Percentiles rank a stretch among this genome's conserved stretches.
These are phyloP conservation scores for Alternaria metachromatica DNA, from an alignment of 2,329 filamentous ascomycete species.

Conservation along the genomic window DNA sequence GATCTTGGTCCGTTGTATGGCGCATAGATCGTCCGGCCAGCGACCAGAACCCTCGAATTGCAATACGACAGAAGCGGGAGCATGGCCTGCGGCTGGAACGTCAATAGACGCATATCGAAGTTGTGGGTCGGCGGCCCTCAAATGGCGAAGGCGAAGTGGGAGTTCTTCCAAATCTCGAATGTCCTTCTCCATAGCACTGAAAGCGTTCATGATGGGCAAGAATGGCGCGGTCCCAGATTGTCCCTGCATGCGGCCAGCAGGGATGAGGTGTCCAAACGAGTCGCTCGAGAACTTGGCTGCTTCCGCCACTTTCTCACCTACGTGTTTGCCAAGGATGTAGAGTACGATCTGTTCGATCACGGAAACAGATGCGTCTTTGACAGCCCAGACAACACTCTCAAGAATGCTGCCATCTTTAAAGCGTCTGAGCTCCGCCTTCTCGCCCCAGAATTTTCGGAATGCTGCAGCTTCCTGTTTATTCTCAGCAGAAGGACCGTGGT, in stretches of 20 bases:
- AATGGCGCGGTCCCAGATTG: conserved; percentile 63
- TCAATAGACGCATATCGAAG: conserved; percentile 75
- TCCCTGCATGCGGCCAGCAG: conserved; percentile 42
- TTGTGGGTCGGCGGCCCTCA: conserved; percentile 74
- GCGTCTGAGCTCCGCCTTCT: conserved; percentile 87
- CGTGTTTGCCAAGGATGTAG: conserved; percentile 73
- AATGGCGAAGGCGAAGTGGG: conserved; percentile 83
- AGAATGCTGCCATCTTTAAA: conserved; percentile 96
- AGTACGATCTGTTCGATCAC: conserved; percentile 81
- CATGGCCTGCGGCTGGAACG: conserved; percentile 56
- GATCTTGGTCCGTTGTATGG: conserved; percentile 92
- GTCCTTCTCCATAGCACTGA: conserved; percentile 75
- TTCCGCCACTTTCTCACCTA: conserved; percentile 65
- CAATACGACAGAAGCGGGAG: conserved; percentile 77
- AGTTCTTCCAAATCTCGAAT: conserved; percentile 80
- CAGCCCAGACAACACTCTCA: conserved; percentile 85
- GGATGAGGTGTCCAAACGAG: conserved; percentile 55
- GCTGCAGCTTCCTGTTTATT: conserved; percentile 79
- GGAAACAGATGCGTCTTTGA: conserved; percentile 64
- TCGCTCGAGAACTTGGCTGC: conserved; percentile 55
- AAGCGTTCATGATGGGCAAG: conserved; percentile 71
- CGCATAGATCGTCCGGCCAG: conserved; percentile 90
- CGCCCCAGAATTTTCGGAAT: conserved; percentile 94
- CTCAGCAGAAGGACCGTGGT: conserved; percentile 87
- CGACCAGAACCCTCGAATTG: conserved; percentile 92